A percentile compares a stretch with the other conserved stretches of the same genome.
phyloP scores from a whole-genome alignment of 768 basidiomycete genomes.

The Hericium rajendrae region DNA sequence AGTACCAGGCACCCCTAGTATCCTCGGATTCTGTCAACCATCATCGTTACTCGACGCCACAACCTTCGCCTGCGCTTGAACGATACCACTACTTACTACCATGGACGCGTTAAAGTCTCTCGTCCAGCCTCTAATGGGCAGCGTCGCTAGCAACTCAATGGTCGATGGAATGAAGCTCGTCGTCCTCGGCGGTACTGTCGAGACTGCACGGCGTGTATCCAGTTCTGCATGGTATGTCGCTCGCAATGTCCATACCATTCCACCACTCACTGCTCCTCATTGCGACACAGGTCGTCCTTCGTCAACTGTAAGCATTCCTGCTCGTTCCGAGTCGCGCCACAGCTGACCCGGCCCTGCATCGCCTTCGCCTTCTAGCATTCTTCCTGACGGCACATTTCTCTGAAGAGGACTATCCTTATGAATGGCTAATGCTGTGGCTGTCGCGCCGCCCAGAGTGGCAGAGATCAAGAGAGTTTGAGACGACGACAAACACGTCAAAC shows the following conservation, averaged over 20 bases:
- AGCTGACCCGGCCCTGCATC: slow-evolving; percentile 15
- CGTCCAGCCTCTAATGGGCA: slow-evolving; percentile 13
- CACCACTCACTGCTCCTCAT: slow-evolving; percentile 7
- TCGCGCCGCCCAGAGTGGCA: slow-evolving; percentile 84
- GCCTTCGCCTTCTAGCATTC: slow-evolving; percentile 12
- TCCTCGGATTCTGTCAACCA: neutral
- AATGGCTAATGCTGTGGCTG: slow-evolving; percentile 89
- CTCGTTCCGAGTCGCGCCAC: neutral
- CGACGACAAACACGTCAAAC: slow-evolving; percentile 66
- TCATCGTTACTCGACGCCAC: neutral
- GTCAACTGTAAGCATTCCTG: slow-evolving; percentile 61
- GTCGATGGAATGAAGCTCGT: slow-evolving; percentile 88
- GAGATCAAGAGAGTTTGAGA: slow-evolving; percentile 82
- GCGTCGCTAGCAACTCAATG: slow-evolving; percentile 37
- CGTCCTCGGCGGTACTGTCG: slow-evolving; percentile 80
- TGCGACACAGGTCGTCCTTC: slow-evolving; percentile 57
- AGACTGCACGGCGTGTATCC: slow-evolving; percentile 73
- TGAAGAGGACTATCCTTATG: slow-evolving; percentile 84
- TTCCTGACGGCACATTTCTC: slow-evolving; percentile 88
- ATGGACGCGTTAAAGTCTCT: slow-evolving; percentile 17
- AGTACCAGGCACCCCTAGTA: neutral
- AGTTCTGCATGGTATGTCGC: slow-evolving; percentile 70
- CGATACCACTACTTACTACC: neutral
- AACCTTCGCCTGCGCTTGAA: neutral
- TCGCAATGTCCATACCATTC: neutral